Evolutionary conservation across 2,329 filamentous ascomycete genomes (phyloP).

Genomic region (Penicillium sp.): DNA sequence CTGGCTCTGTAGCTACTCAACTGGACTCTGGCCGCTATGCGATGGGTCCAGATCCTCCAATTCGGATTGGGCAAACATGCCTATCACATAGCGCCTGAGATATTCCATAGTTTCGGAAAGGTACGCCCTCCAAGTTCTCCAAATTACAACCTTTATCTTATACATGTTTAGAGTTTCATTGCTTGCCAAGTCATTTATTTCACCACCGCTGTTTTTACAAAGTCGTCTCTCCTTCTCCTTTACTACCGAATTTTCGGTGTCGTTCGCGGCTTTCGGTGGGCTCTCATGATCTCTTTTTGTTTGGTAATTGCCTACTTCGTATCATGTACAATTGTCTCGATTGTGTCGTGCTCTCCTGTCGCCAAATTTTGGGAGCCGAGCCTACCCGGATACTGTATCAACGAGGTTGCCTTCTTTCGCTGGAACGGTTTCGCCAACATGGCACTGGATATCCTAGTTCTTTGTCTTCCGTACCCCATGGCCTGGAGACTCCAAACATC

Average conservation of each 20-base stretch:
- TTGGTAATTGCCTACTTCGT: conserved; percentile 28
- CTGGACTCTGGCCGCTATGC: conserved; percentile 27
- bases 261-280: conserved; percentile 27
- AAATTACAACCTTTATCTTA: not conserved
- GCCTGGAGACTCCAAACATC: conserved; percentile 28
- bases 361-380: conserved; percentile 27
- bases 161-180: conserved; percentile 24
- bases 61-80: conserved; percentile 24
- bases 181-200: conserved; percentile 31
- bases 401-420: conserved; percentile 29
- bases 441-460: conserved; percentile 29
- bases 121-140: conserved; percentile 10
- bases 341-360: conserved; percentile 28
- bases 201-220: conserved; percentile 30
- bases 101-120: conserved; percentile 24
- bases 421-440: conserved; percentile 33
- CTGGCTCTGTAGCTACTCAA: conserved; percentile 22
- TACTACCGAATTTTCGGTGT: conserved; percentile 36
- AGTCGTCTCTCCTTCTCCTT: conserved; percentile 31
- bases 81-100: conserved; percentile 13
- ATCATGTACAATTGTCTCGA: conserved; percentile 21
- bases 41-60: conserved; percentile 23
- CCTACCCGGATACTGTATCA: conserved; percentile 24
- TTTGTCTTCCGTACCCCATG: conserved; percentile 34
- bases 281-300: conserved; percentile 18